Evolutionary conservation across 2,329 filamentous ascomycete species (phyloP), one percentile per base, ranked within the genome.

Genomic region (Canariomyces notabilis): DNA sequence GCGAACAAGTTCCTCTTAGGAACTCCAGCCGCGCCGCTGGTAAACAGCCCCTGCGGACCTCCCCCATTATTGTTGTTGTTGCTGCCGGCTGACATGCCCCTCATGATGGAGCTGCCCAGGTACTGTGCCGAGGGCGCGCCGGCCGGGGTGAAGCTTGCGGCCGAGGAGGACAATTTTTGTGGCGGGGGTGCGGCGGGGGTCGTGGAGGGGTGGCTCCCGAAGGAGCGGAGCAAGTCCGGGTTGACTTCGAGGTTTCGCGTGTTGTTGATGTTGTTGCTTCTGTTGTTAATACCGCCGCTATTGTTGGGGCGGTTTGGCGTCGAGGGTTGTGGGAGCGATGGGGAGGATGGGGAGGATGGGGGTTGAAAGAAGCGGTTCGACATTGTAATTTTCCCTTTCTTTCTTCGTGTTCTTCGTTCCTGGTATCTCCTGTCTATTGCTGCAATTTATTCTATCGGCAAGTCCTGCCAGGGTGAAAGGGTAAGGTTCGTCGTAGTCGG

Each of bases 41-140:
- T 36, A 18, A 36, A 36, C 34, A 36, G 18, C 18, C 34, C 34
- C 34, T 15, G 16, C 15, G 34, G 39, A 36, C 32, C 18, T 40
- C 35, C 29, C 52, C 53, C 20, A 68, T 66, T 22, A 75, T 68
- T 8, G 74, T 61, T 64, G 11, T 29, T 44, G 19, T 59, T 63
- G 3, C 59, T 49, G 23, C 60, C 59, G 18, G 51, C 37, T 8
- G 64, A 53, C 48, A 60, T 50, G 38, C 59, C 69, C 38, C 68
- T 69, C 64, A 75, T 66, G 43, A 78, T 69, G 31, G 76, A 79
- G 62, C 75, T 78, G 46, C 75, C 72, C 31, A 80, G 62, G 55
- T 70, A 79, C 11, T 74, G 74, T 22, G 70, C 73, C 18, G 77
- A 75, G 0, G 77, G 77, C 14, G 76, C 75, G 46, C 78, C 78